Conservation (phyloP, 1,284 basidiomycete species). For the Ganoderma boninense region DNA sequence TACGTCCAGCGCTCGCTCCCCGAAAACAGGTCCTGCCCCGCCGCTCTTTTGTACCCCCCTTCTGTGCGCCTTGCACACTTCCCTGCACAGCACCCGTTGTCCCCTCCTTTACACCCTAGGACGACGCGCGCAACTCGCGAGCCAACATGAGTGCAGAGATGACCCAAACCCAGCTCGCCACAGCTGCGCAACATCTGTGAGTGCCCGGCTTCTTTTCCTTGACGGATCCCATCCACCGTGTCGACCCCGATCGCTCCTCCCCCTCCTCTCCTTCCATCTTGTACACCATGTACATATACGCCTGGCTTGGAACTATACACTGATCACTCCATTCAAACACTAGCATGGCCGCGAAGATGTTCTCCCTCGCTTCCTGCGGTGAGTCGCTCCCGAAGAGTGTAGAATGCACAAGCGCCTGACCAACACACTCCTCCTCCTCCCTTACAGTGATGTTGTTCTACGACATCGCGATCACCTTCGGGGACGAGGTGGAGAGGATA, state of each 20-base stretch:
- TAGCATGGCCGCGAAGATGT: constrained; percentile 40
- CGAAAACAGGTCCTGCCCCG: constrained; percentile 13
- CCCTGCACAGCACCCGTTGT: constrained; percentile 9
- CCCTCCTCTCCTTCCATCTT: background rate
- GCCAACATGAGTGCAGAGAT: constrained; percentile 29
- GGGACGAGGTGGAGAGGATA: constrained; percentile 41
- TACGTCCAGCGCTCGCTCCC: constrained; percentile 13
- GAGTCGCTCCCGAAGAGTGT: constrained; percentile 15
- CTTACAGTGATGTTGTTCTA: constrained; percentile 39
- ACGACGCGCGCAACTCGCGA: constrained; percentile 14
- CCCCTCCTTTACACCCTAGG: constrained; percentile 15
- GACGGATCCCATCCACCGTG: constrained; percentile 4
- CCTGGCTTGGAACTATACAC: background rate
- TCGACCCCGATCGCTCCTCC: background rate
- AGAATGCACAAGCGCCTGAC: constrained; percentile 10
- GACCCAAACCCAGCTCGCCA: constrained; percentile 27
- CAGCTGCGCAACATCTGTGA: constrained; percentile 35
- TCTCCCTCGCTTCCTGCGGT: constrained; percentile 40
- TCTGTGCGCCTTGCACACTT: background rate
- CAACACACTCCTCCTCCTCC: background rate
- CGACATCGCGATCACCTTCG: constrained; percentile 40
- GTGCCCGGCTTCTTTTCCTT: constrained; percentile 6
- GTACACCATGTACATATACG: background rate
- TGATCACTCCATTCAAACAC: constrained; percentile 11
- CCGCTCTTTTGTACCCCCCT: constrained; percentile 13